Evolutionary conservation across 2,329 filamentous ascomycete species (phyloP).

Genomic region (Claviceps sp.): DNA sequence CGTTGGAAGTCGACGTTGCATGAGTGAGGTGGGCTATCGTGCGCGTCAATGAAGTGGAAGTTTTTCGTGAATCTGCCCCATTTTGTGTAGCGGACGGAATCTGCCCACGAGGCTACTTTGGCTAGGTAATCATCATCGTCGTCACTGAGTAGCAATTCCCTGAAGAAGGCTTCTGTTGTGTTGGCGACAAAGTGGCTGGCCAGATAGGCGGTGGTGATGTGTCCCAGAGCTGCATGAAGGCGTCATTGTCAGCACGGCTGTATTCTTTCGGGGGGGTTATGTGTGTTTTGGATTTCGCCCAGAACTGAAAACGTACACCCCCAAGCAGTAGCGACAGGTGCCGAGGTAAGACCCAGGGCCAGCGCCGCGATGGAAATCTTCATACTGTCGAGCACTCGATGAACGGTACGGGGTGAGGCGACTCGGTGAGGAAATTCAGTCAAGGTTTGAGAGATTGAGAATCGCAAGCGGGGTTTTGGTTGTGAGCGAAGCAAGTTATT

Average conservation of each 20-base stretch:
- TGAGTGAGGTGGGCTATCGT: constrained; percentile 43
- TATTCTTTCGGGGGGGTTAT: not conserved
- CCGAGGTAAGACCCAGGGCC: constrained; percentile 18
- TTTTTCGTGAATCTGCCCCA: constrained; percentile 47
- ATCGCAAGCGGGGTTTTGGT: not conserved
- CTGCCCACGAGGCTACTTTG: constrained; percentile 53
- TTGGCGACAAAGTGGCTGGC: constrained; percentile 46
- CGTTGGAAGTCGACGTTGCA: constrained; percentile 46
- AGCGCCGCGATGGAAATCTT: constrained; percentile 18
- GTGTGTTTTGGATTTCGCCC: not conserved
- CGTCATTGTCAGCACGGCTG: not conserved
- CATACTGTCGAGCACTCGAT: constrained; percentile 13
- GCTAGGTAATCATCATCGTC: constrained; percentile 46
- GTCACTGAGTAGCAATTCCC: constrained; percentile 40
- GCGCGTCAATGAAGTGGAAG: constrained; percentile 58
- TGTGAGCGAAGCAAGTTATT: not conserved
- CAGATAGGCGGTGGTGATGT: constrained; percentile 52
- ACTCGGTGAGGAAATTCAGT: not conserved
- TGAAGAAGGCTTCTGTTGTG: constrained; percentile 41
- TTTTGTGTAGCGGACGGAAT: constrained; percentile 50
- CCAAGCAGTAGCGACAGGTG: constrained; percentile 26
- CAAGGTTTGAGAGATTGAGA: not conserved
- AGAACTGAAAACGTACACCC: constrained; percentile 22
- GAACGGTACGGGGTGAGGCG: not conserved
- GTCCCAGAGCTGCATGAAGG: constrained; percentile 38